Conservation (phyloP, 352 stramenopile species). For the Globisporangium acanthophoron region DNA sequence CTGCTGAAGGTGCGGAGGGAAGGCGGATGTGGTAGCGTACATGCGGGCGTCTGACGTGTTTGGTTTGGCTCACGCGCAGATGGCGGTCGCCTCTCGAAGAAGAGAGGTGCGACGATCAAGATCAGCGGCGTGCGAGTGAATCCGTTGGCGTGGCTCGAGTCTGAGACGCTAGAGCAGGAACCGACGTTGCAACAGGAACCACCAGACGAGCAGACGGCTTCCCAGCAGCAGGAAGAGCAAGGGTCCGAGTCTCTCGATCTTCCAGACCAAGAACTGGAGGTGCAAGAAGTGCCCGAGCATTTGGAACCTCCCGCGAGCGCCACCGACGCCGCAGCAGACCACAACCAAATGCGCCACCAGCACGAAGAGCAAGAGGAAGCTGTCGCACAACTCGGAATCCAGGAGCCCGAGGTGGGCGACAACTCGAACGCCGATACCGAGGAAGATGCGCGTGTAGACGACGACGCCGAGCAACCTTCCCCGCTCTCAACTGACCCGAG, state of each 20-base stretch:
- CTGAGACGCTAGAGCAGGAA: neutral
- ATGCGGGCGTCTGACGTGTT: neutral
- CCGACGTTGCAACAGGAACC: neutral
- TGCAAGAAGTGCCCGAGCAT: no score
- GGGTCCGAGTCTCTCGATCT: neutral
- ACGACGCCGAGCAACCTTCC: no score
- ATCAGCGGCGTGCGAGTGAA: constrained; percentile 70
- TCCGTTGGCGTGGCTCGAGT: constrained; percentile 12
- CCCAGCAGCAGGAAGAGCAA: neutral
- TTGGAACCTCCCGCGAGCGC: no score
- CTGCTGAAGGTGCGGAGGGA: neutral
- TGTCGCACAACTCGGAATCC: no score
- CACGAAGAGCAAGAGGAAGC: no score
- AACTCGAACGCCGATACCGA: no score
- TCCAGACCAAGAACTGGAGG: neutral
- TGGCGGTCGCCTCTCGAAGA: neutral
- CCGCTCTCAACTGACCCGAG: no score
- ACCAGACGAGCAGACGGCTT: neutral
- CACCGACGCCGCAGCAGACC: no score
- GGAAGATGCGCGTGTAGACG: no score
- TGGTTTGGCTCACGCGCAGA: neutral
- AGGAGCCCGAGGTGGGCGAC: no score
- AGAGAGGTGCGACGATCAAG: constrained; percentile 31
- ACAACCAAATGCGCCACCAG: no score
- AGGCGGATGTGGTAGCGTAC: neutral